phyloP scores from a whole-genome alignment of 352 stramenopile species.

The Phytophthora rubi region DNA sequence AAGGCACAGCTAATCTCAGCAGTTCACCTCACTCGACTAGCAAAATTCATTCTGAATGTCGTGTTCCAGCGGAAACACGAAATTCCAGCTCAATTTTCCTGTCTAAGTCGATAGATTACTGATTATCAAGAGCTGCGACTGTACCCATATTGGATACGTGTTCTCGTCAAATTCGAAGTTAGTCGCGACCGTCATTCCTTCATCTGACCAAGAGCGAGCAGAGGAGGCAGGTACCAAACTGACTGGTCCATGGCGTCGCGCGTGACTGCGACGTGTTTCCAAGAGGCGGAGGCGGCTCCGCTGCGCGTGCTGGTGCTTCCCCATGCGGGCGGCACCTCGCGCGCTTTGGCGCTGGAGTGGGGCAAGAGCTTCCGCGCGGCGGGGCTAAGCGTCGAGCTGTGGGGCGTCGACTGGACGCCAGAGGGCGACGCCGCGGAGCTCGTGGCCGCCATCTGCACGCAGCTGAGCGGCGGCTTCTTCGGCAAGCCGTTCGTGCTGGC shows the following conservation, averaged over 20 bases:
- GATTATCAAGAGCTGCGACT: neutral
- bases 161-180: too few species aligned
- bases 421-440: slow-evolving; percentile 26
- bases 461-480: slow-evolving; percentile 65
- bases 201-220: slow-evolving; percentile 15
- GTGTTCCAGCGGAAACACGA: neutral
- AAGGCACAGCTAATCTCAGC: too few species aligned
- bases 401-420: slow-evolving; percentile 72
- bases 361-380: slow-evolving; percentile 43
- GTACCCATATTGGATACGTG: too few species aligned
- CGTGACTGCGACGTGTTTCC: slow-evolving; percentile 62
- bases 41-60: too few species aligned
- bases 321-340: slow-evolving; percentile 54
- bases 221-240: neutral
- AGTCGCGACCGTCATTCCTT: slow-evolving; percentile 10
- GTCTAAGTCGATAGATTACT: neutral
- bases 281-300: slow-evolving; percentile 65
- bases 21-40: too few species aligned
- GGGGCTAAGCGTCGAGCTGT: slow-evolving; percentile 55
- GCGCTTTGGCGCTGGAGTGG: slow-evolving; percentile 56
- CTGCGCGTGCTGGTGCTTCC: slow-evolving; percentile 72
- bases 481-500: slow-evolving; percentile 76
- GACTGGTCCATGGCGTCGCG: slow-evolving; percentile 35
- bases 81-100: neutral
- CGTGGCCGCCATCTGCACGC: slow-evolving; percentile 43